phyloP scores from a whole-genome alignment of 345 rosid species.

The Eucalyptus sideroxylon region DNA sequence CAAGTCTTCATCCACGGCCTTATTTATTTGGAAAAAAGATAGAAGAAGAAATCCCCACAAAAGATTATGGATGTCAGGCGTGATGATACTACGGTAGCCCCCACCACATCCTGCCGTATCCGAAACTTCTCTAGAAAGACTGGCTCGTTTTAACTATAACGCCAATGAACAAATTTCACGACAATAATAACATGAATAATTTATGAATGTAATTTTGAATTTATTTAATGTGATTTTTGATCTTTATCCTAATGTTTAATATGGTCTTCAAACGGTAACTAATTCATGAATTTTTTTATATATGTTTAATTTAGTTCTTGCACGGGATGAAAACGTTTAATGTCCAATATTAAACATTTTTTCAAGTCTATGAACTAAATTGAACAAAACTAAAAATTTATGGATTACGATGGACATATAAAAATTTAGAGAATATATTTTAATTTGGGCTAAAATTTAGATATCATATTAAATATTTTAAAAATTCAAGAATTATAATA shows the following conservation, averaged over 20 bases:
- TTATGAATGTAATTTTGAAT: too few relatives aligned
- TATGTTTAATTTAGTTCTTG: too few relatives aligned
- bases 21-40: neutral
- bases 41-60: neutral
- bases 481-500: too few relatives aligned
- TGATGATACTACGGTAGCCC: neutral
- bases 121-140: neutral
- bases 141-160: neutral
- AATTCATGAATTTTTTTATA: fast-evolving
- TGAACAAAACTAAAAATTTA: too few relatives aligned
- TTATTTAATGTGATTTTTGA: too few relatives aligned
- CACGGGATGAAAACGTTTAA: too few relatives aligned
- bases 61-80: neutral
- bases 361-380: fast-evolving
- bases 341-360: too few relatives aligned
- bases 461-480: too few relatives aligned
- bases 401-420: fast-evolving
- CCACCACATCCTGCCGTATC: neutral
- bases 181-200: fast-evolving
- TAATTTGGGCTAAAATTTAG: too few relatives aligned
- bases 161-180: neutral
- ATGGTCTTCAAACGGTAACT: fast-evolving
- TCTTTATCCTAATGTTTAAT: too few relatives aligned
- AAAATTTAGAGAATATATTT: too few relatives aligned
- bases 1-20: neutral